These are phyloP conservation scores for Bolboschoenus planiculmis DNA, from an alignment of 176 grass and related monocot genomes.

Conservation along the genomic window DNA sequence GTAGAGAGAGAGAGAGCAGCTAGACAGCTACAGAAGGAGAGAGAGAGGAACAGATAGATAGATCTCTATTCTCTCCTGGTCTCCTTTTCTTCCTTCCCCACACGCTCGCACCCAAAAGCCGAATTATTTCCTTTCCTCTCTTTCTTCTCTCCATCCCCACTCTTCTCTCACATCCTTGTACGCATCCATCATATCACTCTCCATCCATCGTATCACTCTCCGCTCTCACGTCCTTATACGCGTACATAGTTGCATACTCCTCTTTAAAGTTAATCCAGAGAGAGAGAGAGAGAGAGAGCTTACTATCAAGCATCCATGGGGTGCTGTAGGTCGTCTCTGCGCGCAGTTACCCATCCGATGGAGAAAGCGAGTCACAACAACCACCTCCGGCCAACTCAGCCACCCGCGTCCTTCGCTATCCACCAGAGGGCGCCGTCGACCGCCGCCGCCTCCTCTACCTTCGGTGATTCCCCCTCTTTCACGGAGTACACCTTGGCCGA, in stretches of 20 bases:
- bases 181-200: conserved; percentile 1
- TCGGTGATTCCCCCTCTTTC: conserved; percentile 35
- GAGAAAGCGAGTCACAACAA: conserved; percentile 39
- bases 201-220: no score
- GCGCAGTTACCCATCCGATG: conserved; percentile 34
- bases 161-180: conserved; percentile 12
- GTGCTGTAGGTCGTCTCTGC: conserved; percentile 60
- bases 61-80: neutral
- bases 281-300: neutral
- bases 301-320: conserved; percentile 38
- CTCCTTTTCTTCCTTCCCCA: neutral
- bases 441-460: neutral
- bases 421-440: conserved; percentile 12
- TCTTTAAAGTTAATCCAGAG: no score
- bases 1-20: neutral
- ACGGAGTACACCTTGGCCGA: conserved; percentile 68
- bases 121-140: conserved; percentile 26
- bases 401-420: conserved; percentile 23
- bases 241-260: neutral
- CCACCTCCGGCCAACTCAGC: conserved; percentile 12
- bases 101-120: conserved; percentile 21
- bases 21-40: neutral
- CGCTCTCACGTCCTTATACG: neutral
- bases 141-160: neutral
- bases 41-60: conserved; percentile 20